Evolutionary conservation across 345 rosid species (phyloP).

Genomic region (Ailanthus altissimus): DNA sequence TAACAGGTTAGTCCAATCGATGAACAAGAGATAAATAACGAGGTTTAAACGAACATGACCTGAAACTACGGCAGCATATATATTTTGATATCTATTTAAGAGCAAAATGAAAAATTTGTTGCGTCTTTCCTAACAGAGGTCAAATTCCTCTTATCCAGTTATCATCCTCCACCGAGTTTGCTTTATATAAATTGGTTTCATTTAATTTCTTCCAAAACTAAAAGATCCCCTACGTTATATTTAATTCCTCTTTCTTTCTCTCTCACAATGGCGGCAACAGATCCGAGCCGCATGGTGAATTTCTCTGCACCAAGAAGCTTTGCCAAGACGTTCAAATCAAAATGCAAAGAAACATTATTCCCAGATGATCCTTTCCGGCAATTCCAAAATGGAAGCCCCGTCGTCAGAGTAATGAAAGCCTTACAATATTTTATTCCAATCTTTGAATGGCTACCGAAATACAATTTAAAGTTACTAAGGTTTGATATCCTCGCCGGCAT

Average conservation of each 20-base stretch:
- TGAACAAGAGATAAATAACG: not conserved
- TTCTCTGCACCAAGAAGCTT: constrained; percentile 59
- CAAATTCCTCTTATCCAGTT: not conserved
- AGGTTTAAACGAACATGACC: not conserved
- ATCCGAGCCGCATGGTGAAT: constrained; percentile 39
- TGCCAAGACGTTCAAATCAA: constrained; percentile 38
- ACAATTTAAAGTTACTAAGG: constrained; percentile 42
- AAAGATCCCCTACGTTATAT: not conserved
- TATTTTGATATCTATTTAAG: too few species aligned
- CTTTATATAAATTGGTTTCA: not conserved
- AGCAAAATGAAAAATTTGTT: too few species aligned
- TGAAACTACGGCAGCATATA: too few species aligned
- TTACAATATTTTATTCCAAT: constrained; percentile 71
- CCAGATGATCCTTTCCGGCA: constrained; percentile 83
- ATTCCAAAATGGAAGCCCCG: constrained; percentile 32
- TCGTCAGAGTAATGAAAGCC: constrained; percentile 28
- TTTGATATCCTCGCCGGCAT: constrained; percentile 86
- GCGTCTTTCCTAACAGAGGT: too few species aligned
- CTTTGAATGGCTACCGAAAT: constrained; percentile 76
- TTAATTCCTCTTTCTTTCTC: not conserved
- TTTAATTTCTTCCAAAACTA: not conserved
- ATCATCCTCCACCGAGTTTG: not conserved
- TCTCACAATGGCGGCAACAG: constrained; percentile 16
- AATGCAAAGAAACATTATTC: constrained; percentile 72
- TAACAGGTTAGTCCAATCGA: too few species aligned